Evolutionary conservation across 805 yeast genomes (phyloP), one percentile per base, ranked within the genome.

Genomic region (Metschnikowia amazonensis): DNA sequence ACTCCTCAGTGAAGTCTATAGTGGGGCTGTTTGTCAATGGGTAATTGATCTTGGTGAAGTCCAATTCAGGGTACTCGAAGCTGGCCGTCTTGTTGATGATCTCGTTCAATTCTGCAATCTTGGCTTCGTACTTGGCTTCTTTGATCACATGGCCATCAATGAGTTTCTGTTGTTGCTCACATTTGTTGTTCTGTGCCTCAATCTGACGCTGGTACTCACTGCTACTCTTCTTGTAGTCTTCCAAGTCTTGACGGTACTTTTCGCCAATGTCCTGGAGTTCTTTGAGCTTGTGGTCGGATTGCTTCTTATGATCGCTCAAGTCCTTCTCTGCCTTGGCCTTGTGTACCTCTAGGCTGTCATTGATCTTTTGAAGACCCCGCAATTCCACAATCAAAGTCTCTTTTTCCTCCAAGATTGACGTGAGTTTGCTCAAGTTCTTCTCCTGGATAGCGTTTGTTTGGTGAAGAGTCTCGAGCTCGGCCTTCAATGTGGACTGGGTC

Each of bases 21-120:
- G 35, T 23, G 21, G 42, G 42, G 30, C 42, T 39, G n/a, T 39
- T 29, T 24, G 36, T 30, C 36, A 39, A 39, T 20, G 42, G 42
- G 35, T 39, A 39, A 16, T 39, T 29, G 35, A 42, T 44, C 14
- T 45, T 33, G 37, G 39, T 45, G 39, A 47, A 45, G 40, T 49
- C 56, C 36, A 45, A 29, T 3, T 45, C 52, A 5, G 49, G 47
- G 33, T 36, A 36, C 3, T 45, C 45, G 25, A 40, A 14, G 25
- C 28, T 39, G 36, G 36, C 16, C 3, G 16, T 11, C 23, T 23
- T 39, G 21, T 30, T 16, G 34, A 39, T 20, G 4, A n/a, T 30
- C 11, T 39, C 41, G 23, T 42, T 35, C 27, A 42, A 28, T 24
- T 42, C 41, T 3, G 34, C 28, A 16, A 42, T 35, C 16, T 27